Percentiles rank a stretch among this genome's conserved stretches.
These are phyloP conservation scores for Arthrocladium fulminans DNA, from an alignment of 2,329 filamentous ascomycete species.

Conservation along the genomic window DNA sequence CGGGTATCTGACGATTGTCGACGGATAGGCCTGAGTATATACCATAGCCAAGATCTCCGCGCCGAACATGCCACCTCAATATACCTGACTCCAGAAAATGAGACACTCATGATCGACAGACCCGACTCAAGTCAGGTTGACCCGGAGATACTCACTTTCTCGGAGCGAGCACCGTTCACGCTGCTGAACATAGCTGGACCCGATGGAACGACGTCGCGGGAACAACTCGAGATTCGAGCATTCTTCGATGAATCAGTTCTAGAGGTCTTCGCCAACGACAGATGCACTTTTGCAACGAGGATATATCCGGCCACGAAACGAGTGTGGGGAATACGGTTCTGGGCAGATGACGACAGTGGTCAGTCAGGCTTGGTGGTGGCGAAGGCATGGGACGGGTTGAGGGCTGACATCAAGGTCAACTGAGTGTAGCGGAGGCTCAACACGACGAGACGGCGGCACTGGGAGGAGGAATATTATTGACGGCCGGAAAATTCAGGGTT, in stretches of 20 bases:
- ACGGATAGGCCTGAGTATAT: conserved; percentile 26
- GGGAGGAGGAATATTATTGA: no score
- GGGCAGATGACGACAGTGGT: conserved; percentile 12
- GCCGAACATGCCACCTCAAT: conserved; percentile 30
- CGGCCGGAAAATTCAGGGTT: no score
- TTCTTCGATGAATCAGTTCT: conserved; percentile 37
- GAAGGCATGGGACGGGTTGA: conserved; percentile 14
- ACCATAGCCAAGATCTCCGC: conserved; percentile 25
- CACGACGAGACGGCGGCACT: no score
- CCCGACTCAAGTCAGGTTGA: conserved; percentile 27
- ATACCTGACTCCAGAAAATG: conserved; percentile 30
- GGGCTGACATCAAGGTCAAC: conserved; percentile 11
- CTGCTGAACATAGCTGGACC: conserved; percentile 32
- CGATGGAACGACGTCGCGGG: conserved; percentile 22
- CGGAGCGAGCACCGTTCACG: conserved; percentile 37
- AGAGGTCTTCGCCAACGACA: conserved; percentile 40
- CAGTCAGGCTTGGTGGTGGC: conserved; percentile 10
- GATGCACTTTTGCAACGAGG: conserved; percentile 35
- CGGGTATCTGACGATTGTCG: conserved; percentile 23
- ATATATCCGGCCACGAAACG: conserved; percentile 25
- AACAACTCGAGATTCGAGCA: conserved; percentile 33
- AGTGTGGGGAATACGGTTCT: conserved; percentile 14
- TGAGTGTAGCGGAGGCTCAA: no score
- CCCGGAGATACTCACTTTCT: conserved; percentile 25
- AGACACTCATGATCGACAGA: conserved; percentile 36